Evolutionary conservation across 371 early-diverging fungal species (phyloP).

Genomic region (Mortierella sp.): DNA sequence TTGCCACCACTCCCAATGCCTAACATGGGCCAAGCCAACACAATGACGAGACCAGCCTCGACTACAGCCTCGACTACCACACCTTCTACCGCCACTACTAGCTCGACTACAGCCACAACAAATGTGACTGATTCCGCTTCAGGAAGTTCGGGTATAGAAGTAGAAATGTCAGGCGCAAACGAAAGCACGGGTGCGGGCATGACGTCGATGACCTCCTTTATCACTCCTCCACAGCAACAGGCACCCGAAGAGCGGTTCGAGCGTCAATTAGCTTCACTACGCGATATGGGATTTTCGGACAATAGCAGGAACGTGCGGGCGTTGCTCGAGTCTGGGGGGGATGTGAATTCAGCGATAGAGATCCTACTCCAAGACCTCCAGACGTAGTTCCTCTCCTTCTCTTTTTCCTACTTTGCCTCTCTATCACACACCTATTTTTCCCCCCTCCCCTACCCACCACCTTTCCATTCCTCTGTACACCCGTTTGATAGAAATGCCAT

Average conservation of each 20-base stretch:
- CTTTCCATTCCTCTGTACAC: too few relatives aligned
- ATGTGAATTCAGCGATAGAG: conserved; percentile 78
- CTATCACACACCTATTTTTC: too few relatives aligned
- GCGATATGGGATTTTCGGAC: conserved; percentile 89
- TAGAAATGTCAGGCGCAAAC: neutral
- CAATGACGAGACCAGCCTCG: too few relatives aligned
- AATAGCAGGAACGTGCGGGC: conserved; percentile 77
- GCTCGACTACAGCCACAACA: neutral
- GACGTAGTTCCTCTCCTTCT: too few relatives aligned
- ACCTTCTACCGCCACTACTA: neutral
- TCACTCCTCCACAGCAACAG: conserved; percentile 50
- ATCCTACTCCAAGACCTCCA: too few relatives aligned
- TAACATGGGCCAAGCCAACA: neutral
- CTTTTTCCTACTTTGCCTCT: too few relatives aligned
- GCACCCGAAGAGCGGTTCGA: conserved; percentile 74
- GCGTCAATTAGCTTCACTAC: conserved; percentile 75
- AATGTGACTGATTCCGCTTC: conserved; percentile 3
- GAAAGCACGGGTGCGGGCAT: conserved; percentile 4
- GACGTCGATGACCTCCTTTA: too few relatives aligned
- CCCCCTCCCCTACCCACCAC: too few relatives aligned
- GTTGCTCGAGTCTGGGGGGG: conserved; percentile 79
- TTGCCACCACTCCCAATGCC: conserved; percentile 19
- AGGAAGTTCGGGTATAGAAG: neutral
- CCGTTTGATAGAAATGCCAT: too few relatives aligned
- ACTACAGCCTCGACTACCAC: conserved; percentile 10